Evolutionary conservation across 345 rosid species (phyloP).

Genomic region (Syzygium jambos): DNA sequence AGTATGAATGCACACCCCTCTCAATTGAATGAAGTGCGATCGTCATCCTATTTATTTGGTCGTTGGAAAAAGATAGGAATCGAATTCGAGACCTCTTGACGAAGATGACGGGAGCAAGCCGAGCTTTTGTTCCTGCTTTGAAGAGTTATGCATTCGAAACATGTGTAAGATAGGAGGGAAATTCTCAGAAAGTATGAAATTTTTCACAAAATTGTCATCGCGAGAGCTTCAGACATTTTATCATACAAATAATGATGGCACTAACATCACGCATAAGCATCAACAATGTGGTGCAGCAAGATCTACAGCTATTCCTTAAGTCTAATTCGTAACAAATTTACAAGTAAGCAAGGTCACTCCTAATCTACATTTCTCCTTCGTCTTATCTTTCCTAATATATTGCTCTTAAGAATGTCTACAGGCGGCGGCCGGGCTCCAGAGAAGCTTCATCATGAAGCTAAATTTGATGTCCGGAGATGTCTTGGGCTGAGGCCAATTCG

Average conservation of each 20-base stretch:
- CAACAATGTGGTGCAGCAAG: background rate
- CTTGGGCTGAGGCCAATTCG: constrained; percentile 76
- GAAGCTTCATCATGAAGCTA: constrained; percentile 90
- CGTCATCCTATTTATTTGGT: background rate
- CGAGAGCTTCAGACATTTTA: background rate
- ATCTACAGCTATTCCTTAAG: background rate
- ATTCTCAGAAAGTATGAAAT: background rate
- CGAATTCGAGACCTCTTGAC: background rate
- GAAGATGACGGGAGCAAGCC: background rate
- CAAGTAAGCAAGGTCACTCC: background rate
- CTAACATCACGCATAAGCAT: background rate
- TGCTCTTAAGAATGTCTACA: background rate
- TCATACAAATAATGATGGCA: background rate
- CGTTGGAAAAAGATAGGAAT: background rate
- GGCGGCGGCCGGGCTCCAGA: constrained; percentile 15
- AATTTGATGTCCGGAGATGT: constrained; percentile 56
- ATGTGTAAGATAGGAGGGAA: background rate
- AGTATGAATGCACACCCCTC: background rate
- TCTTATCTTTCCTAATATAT: background rate
- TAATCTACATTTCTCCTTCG: background rate
- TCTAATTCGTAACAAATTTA: background rate
- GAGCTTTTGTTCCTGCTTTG: background rate
- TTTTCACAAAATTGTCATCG: background rate
- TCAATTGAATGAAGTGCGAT: background rate
- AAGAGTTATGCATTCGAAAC: background rate